These are phyloP conservation scores for Trichoderma aggressivum DNA, from an alignment of 2,329 filamentous ascomycete genomes.

Conservation along the genomic window DNA sequence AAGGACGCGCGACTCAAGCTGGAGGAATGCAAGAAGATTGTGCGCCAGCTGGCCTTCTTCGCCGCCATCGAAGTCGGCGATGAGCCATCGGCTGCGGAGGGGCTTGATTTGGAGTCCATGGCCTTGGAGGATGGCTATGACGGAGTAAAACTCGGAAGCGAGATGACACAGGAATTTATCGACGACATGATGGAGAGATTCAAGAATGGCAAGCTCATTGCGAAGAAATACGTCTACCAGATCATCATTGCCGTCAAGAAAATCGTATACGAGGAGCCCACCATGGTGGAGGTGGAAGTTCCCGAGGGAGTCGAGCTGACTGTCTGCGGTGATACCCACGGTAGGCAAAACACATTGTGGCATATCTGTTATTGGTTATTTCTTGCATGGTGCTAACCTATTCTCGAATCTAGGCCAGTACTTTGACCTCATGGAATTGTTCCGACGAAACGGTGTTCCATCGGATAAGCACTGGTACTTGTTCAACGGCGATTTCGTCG, in stretches of 20 bases:
- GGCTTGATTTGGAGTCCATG: conserved; percentile 83
- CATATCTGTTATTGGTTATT: neutral
- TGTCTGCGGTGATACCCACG: conserved; percentile 96
- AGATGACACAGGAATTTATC: conserved; percentile 96
- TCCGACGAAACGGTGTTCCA: conserved; percentile 83
- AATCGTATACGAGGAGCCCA: conserved; percentile 86
- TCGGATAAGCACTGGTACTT: conserved; percentile 86
- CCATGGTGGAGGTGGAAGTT: conserved; percentile 92
- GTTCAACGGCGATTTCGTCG: conserved; percentile 98
- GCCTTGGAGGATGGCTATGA: conserved; percentile 80
- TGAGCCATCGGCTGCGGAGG: conserved; percentile 86
- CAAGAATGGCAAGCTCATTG: conserved; percentile 92
- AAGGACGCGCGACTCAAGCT: conserved; percentile 89
- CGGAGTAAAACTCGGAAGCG: conserved; percentile 69
- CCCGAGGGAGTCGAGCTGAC: conserved; percentile 76
- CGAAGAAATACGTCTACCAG: conserved; percentile 96
- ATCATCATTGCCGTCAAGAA: conserved; percentile 89
- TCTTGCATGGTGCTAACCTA: neutral
- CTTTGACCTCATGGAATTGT: conserved; percentile 95
- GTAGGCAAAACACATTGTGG: conserved; percentile 43
- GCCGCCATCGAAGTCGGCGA: conserved; percentile 93
- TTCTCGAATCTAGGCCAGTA: conserved; percentile 67
- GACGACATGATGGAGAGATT: conserved; percentile 96
- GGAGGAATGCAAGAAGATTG: conserved; percentile 90
- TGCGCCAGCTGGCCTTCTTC: conserved; percentile 88